Percentiles rank a stretch among this genome's conserved stretches.
These are phyloP conservation scores for Amauroascus niger DNA, from an alignment of 2,329 filamentous ascomycete species.

Conservation along the genomic window DNA sequence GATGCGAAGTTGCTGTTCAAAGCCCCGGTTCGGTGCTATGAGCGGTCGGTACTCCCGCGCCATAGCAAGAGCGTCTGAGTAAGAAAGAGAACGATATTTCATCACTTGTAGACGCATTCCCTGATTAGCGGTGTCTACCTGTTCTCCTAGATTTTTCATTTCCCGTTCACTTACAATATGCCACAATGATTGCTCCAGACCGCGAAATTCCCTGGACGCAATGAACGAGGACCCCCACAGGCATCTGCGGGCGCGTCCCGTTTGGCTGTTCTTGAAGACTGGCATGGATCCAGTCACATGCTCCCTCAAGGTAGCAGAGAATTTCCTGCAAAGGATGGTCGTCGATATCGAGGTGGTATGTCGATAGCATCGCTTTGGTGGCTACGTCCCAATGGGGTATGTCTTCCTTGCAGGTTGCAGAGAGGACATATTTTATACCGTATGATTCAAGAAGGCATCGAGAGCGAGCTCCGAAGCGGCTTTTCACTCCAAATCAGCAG, in stretches of 20 bases:
- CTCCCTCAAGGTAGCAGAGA: conserved; percentile 15
- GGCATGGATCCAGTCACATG: conserved; percentile 20
- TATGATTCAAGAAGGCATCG: conserved; percentile 10
- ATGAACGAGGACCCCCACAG: conserved; percentile 18
- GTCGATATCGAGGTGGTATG: conserved; percentile 18
- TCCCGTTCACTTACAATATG: conserved; percentile 17
- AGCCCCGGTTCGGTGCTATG: conserved; percentile 19
- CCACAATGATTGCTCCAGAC: conserved; percentile 19
- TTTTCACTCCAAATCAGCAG: background rate
- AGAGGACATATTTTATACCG: conserved; percentile 14
- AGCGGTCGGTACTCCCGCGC: conserved; percentile 17
- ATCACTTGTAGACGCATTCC: conserved; percentile 16
- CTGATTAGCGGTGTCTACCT: background rate
- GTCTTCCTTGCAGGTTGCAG: background rate
- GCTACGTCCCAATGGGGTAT: conserved; percentile 5
- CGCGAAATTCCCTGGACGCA: conserved; percentile 22
- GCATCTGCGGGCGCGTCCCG: background rate
- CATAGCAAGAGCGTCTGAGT: conserved; percentile 16
- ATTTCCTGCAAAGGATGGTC: conserved; percentile 21
- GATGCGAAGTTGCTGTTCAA: conserved; percentile 18
- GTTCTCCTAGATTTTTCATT: background rate
- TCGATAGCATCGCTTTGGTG: conserved; percentile 3
- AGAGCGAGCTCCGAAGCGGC: conserved; percentile 15
- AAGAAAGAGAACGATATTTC: conserved; percentile 16
- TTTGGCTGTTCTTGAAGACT: background rate